These are phyloP conservation scores for Komagataella phaffii DNA, from an alignment of 805 yeast species.

Conservation along the genomic window DNA sequence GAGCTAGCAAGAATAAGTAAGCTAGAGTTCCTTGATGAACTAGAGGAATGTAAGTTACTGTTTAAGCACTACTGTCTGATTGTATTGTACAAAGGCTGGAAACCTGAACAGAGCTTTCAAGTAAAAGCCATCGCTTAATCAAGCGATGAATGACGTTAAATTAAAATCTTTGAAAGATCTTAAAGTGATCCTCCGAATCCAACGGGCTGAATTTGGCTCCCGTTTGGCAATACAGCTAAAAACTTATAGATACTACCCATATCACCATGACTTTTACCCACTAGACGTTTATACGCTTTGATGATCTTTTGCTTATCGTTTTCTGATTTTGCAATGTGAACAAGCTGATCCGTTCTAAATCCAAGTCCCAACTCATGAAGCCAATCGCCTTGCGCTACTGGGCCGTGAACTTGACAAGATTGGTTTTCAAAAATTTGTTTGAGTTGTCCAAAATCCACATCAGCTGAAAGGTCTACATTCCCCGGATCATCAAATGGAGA, in stretches of 20 bases:
- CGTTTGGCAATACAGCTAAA: constrained; percentile 42
- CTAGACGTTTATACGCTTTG: constrained; percentile 46
- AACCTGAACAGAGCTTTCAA: not conserved
- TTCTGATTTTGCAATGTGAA: constrained; percentile 27
- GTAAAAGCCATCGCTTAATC: not conserved
- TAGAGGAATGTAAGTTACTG: constrained; percentile 55
- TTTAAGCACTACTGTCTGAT: constrained; percentile 46
- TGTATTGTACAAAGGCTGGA: constrained; percentile 13
- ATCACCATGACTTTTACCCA: constrained; percentile 40
- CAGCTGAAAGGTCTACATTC: constrained; percentile 67
- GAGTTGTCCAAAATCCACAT: constrained; percentile 67
- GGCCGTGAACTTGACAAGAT: constrained; percentile 29
- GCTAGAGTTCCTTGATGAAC: constrained; percentile 60
- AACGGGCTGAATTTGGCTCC: constrained; percentile 24
- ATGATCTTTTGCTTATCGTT: constrained; percentile 34
- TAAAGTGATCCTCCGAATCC: constrained; percentile 33
- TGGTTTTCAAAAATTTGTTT: constrained; percentile 17
- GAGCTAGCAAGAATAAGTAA: constrained; percentile 31
- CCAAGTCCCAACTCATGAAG: constrained; percentile 65
- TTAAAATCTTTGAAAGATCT: not conserved
- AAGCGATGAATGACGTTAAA: no score
- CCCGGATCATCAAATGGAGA: constrained; percentile 71
- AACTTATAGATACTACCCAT: constrained; percentile 78
- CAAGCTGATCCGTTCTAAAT: constrained; percentile 48
- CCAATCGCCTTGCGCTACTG: constrained; percentile 71